Conservation (phyloP, 2,329 filamentous ascomycete genomes). For the Epichloe scottii region DNA sequence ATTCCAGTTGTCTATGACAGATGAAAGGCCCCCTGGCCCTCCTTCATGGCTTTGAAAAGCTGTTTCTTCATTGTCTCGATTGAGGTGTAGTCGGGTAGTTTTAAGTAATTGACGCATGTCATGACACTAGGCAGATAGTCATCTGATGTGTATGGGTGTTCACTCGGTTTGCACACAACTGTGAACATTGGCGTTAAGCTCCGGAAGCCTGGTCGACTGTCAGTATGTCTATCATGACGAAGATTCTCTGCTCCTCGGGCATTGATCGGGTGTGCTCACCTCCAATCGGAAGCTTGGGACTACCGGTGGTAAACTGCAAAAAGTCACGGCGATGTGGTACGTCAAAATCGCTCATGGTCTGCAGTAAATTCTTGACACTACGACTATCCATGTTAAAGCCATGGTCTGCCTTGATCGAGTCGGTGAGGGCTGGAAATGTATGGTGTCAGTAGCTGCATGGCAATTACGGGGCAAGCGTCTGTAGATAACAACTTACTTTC, state of each 20-base stretch:
- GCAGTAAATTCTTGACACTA: constrained; percentile 84
- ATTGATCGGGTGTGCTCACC: constrained; percentile 44
- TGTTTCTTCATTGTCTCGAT: constrained; percentile 66
- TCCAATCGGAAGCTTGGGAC: constrained; percentile 94
- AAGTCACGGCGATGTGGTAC: constrained; percentile 74
- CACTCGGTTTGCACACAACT: constrained; percentile 97
- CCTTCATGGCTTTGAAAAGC: constrained; percentile 74
- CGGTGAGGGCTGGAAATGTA: constrained; percentile 61
- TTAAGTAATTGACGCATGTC: constrained; percentile 99
- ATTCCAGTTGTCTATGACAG: constrained; percentile 46
- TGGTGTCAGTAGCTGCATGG: constrained; percentile 1
- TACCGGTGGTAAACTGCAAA: constrained; percentile 94
- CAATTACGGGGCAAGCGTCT: background rate
- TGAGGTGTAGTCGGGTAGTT: constrained; percentile 85
- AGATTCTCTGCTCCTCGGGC: background rate
- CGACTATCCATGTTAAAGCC: constrained; percentile 98
- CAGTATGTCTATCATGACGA: constrained; percentile 13
- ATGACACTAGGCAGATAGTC: constrained; percentile 99
- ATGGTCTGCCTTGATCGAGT: constrained; percentile 97
- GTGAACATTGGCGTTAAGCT: constrained; percentile 96
- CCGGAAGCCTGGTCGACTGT: constrained; percentile 64
- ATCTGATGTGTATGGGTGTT: constrained; percentile 83
- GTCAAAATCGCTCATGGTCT: constrained; percentile 83
- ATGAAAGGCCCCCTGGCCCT: constrained; percentile 96
- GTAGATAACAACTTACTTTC: constrained; percentile 57